A percentile compares a stretch with the other conserved stretches of the same genome.
phyloP scores from a whole-genome alignment of 2,329 filamentous ascomycete genomes.

The Onygenales sp. region DNA sequence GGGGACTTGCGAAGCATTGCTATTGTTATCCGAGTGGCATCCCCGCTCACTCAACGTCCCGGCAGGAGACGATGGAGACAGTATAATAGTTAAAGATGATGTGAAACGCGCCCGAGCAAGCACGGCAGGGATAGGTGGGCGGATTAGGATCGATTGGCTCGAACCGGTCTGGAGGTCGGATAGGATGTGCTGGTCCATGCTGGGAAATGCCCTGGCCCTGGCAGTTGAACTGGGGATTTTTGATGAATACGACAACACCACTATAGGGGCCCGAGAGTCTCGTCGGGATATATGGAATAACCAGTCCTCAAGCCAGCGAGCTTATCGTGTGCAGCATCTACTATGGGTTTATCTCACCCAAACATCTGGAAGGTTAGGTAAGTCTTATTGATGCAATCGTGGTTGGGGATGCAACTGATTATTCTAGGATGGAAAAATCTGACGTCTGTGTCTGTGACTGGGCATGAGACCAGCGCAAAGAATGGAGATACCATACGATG shows the following conservation, averaged over 20 bases:
- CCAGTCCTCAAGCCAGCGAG: constrained; percentile 22
- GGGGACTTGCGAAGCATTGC: constrained; percentile 55
- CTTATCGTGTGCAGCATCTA: constrained; percentile 27
- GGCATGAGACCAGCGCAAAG: constrained; percentile 11
- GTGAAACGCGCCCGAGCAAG: constrained; percentile 22
- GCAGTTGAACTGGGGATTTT: constrained; percentile 46
- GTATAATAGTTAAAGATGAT: constrained; percentile 44
- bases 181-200: constrained; percentile 52
- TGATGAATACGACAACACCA: constrained; percentile 38
- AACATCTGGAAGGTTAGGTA: constrained; percentile 42
- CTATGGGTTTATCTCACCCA: constrained; percentile 43
- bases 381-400: constrained; percentile 28
- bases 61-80: constrained; percentile 45
- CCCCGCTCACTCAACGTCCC: constrained; percentile 46
- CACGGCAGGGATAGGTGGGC: constrained; percentile 23
- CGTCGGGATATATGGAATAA: constrained; percentile 18
- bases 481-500: constrained; percentile 33
- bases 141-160: constrained; percentile 46
- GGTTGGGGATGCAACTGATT: constrained; percentile 19
- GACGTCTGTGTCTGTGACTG: constrained; percentile 12
- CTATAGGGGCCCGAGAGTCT: constrained; percentile 12
- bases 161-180: constrained; percentile 46
- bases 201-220: constrained; percentile 45
- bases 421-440: constrained; percentile 14
- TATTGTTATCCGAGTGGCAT: constrained; percentile 50